Percentiles rank a stretch among this genome's conserved stretches.
phyloP scores from a whole-genome alignment of 495 filamentous ascomycete species.

The Penicillium egyptiacum region DNA sequence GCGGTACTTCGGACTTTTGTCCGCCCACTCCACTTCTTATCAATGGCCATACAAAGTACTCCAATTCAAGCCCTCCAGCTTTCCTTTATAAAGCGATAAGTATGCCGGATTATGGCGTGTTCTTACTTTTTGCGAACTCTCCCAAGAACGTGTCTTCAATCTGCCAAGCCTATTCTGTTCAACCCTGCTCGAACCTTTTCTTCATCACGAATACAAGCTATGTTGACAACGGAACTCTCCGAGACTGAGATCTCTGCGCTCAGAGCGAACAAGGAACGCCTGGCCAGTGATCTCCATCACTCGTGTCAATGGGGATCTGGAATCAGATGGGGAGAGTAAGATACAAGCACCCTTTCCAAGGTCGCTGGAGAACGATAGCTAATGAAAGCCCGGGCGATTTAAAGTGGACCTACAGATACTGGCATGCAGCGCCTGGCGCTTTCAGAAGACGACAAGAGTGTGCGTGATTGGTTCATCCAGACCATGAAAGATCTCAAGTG shows the following conservation, averaged over 20 bases:
- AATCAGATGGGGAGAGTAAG: slow-evolving; percentile 64
- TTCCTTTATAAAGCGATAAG: neutral
- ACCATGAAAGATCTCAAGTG: slow-evolving; percentile 65
- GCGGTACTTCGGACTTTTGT: slow-evolving; percentile 6
- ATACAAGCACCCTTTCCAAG: slow-evolving; percentile 8
- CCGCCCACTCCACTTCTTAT: slow-evolving; percentile 13
- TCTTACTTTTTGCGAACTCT: neutral
- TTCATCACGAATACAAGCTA: slow-evolving; percentile 28
- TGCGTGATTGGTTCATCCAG: slow-evolving; percentile 73
- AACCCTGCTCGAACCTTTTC: slow-evolving; percentile 20
- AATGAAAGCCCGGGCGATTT: neutral
- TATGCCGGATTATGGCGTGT: neutral
- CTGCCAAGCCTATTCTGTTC: neutral
- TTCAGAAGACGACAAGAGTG: slow-evolving; percentile 67
- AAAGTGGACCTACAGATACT: slow-evolving; percentile 56
- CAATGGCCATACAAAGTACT: neutral
- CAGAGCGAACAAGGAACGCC: slow-evolving; percentile 57
- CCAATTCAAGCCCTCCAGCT: neutral
- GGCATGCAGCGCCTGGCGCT: slow-evolving; percentile 69
- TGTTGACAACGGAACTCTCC: slow-evolving; percentile 44
- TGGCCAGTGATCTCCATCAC: slow-evolving; percentile 62
- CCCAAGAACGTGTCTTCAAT: neutral
- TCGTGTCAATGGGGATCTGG: slow-evolving; percentile 68
- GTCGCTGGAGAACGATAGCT: slow-evolving; percentile 6
- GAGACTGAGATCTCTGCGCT: slow-evolving; percentile 46